phyloP scores from a whole-genome alignment of 768 basidiomycete species.

The Mycena chlorophos region DNA sequence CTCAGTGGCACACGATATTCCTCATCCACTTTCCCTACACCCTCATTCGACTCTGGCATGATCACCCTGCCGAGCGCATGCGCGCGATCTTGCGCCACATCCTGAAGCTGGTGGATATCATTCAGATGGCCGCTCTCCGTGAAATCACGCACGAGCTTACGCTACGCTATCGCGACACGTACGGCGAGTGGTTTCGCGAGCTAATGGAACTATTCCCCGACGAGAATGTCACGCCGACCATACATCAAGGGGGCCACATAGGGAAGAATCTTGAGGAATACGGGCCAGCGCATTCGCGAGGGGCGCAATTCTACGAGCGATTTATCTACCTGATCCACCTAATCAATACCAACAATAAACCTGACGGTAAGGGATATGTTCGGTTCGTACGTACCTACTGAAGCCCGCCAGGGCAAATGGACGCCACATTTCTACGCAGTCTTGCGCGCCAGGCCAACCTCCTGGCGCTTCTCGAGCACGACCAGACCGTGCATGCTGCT shows the following conservation, averaged over 20 bases:
- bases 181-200: background rate
- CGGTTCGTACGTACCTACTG: background rate
- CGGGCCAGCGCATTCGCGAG: no score
- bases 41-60: background rate
- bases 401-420: background rate
- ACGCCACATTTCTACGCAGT: background rate
- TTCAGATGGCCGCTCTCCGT: background rate
- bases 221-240: background rate
- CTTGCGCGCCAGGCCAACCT: background rate
- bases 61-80: background rate
- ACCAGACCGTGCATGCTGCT: background rate
- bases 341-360: background rate
- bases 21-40: background rate
- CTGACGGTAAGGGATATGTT: background rate
- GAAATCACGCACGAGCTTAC: background rate
- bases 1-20: background rate
- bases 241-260: background rate
- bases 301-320: no score
- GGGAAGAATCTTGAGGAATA: no score
- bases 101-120: background rate
- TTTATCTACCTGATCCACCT: no score
- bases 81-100: background rate
- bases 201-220: background rate
- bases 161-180: background rate
- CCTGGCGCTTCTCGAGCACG: background rate